Conservation (phyloP, 441 rosid genomes). For the Raphanus hybrid region DNA sequence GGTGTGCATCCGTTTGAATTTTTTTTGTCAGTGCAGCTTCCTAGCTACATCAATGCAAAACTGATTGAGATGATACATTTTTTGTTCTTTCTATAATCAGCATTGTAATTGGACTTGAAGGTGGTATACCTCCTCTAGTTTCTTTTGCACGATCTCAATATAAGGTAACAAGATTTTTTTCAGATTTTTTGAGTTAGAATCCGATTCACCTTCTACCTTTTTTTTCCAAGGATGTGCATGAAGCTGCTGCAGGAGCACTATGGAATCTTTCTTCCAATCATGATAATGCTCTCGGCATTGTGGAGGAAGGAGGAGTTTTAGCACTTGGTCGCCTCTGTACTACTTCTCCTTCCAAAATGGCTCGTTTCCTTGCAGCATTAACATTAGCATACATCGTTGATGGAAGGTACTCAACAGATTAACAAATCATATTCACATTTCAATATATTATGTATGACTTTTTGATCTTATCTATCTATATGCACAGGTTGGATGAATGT, state of each 20-base stretch:
- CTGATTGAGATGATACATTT: neutral
- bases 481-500: slow-evolving; percentile 74
- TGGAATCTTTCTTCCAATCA: slow-evolving; percentile 96
- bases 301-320: slow-evolving; percentile 87
- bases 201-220: slow-evolving; percentile 17
- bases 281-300: slow-evolving; percentile 83
- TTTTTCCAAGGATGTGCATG: slow-evolving; percentile 81
- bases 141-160: slow-evolving; percentile 77
- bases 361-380: too few species aligned
- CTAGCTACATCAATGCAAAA: neutral
- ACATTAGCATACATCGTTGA: slow-evolving; percentile 79
- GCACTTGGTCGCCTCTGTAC: slow-evolving; percentile 79
- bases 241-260: slow-evolving; percentile 97
- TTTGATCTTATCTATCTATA: neutral
- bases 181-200: neutral
- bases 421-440: slow-evolving; percentile 4
- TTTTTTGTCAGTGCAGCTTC: neutral
- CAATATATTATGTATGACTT: neutral
- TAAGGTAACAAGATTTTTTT: slow-evolving; percentile 60
- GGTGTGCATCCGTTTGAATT: slow-evolving; percentile 48
- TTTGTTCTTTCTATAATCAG: slow-evolving; percentile 43
- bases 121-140: slow-evolving; percentile 93
- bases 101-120: slow-evolving; percentile 95
- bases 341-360: slow-evolving; percentile 64
- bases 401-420: slow-evolving; percentile 63